A percentile compares a stretch with the other conserved stretches of the same genome.
Conservation (phyloP, 2,329 filamentous ascomycete genomes). For the Neobulgaria alba region DNA sequence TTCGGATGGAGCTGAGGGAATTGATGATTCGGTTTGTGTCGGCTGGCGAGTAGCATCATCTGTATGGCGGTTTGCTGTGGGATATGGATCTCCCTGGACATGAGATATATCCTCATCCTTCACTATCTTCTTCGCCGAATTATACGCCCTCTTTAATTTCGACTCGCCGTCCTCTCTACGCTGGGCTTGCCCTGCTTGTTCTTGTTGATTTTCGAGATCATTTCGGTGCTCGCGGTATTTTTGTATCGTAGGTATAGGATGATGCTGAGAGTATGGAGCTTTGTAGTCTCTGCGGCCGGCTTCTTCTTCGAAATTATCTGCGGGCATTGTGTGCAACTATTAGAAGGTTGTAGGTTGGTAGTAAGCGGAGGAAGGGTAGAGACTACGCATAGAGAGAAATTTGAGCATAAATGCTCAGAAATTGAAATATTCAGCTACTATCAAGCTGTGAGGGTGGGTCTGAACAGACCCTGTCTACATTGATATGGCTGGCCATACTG, state of each 20-base stretch:
- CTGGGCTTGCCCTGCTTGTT: constrained; percentile 18
- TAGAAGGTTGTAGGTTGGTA: background rate
- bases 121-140: constrained; percentile 17
- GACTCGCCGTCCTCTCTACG: constrained; percentile 21
- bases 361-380: background rate
- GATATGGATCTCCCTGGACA: constrained; percentile 17
- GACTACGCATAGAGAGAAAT: too few species aligned
- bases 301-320: constrained; percentile 15
- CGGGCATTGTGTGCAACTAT: constrained; percentile 10
- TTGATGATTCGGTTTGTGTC: constrained; percentile 12
- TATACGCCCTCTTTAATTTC: constrained; percentile 15
- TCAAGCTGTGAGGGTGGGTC: too few species aligned
- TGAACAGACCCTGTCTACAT: too few species aligned
- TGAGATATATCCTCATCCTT: constrained; percentile 19
- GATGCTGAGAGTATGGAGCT: constrained; percentile 20
- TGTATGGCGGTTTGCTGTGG: constrained; percentile 18
- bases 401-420: too few species aligned
- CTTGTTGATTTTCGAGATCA: constrained; percentile 14
- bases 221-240: constrained; percentile 20
- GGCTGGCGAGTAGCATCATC: constrained; percentile 7
- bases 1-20: constrained; percentile 8
- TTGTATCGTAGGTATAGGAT: constrained; percentile 22
- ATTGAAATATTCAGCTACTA: too few species aligned
- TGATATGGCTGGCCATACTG: too few species aligned
- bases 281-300: constrained; percentile 17